These are phyloP conservation scores for Fusarium sambucinum DNA, from an alignment of 2,329 filamentous ascomycete genomes.

Conservation along the genomic window DNA sequence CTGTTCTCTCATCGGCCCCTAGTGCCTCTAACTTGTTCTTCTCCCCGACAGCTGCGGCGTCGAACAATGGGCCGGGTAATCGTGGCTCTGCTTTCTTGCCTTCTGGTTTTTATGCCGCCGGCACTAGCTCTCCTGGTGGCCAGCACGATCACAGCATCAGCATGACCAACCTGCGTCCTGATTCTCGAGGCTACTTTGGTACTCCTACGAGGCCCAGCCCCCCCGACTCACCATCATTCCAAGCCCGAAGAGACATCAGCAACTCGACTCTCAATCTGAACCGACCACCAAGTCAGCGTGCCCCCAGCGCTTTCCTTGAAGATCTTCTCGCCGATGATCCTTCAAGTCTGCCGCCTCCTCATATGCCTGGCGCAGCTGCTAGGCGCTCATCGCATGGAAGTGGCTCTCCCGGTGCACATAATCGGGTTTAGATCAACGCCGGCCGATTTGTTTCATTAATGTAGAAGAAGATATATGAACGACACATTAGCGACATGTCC, in stretches of 20 bases:
- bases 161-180: constrained; percentile 71
- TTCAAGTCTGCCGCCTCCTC: constrained; percentile 60
- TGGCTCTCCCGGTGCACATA: constrained; percentile 40
- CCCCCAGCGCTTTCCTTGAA: constrained; percentile 90
- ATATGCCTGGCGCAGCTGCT: constrained; percentile 51
- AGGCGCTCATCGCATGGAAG: constrained; percentile 43
- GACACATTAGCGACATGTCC: constrained; percentile 11
- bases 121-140: constrained; percentile 63
- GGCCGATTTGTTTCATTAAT: constrained; percentile 13
- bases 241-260: constrained; percentile 65
- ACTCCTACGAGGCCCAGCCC: constrained; percentile 64
- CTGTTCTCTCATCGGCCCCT: constrained; percentile 66
- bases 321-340: constrained; percentile 86
- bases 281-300: constrained; percentile 72
- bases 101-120: constrained; percentile 88
- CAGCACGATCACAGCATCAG: constrained; percentile 68
- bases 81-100: constrained; percentile 87
- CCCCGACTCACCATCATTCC: constrained; percentile 72
- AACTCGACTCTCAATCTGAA: constrained; percentile 76
- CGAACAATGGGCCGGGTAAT: constrained; percentile 71
- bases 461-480: constrained; percentile 30
- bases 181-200: constrained; percentile 64
- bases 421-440: constrained; percentile 44
- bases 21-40: constrained; percentile 87
- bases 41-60: constrained; percentile 84